Conservation (phyloP, 2,329 filamentous ascomycete genomes). For the Pyrenophora tritici-repentis region DNA sequence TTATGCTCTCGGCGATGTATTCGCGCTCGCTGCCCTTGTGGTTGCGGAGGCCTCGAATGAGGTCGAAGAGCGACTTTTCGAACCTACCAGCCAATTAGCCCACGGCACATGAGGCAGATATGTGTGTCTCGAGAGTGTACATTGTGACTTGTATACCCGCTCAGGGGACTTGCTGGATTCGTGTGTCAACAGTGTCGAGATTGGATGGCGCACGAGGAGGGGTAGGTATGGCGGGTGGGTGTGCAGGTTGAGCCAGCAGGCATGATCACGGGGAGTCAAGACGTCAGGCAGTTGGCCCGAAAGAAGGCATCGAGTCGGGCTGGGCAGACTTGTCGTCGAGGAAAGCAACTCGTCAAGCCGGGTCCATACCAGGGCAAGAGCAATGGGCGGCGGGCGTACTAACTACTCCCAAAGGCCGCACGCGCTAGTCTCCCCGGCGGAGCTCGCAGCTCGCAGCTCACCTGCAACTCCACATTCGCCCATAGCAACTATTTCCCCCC, state of each 20-base stretch:
- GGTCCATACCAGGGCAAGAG: background rate
- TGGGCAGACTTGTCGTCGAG: background rate
- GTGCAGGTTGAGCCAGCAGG: conserved; percentile 31
- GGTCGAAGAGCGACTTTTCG: conserved; percentile 98
- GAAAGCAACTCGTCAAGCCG: background rate
- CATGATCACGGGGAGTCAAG: conserved; percentile 38
- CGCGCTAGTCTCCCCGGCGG: conserved; percentile 26
- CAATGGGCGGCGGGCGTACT: conserved; percentile 16
- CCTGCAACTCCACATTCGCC: conserved; percentile 13
- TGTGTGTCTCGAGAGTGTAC: conserved; percentile 12
- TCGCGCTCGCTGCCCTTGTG: conserved; percentile 95
- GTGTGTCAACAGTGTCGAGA: conserved; percentile 18
- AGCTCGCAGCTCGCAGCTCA: conserved; percentile 12
- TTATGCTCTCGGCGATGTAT: conserved; percentile 90
- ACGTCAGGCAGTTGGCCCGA: conserved; percentile 16
- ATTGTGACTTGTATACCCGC: conserved; percentile 23
- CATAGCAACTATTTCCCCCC: conserved; percentile 5
- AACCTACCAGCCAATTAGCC: conserved; percentile 68
- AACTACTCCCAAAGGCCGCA: conserved; percentile 5
- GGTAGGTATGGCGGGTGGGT: conserved; percentile 31
- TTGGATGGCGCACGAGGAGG: conserved; percentile 28
- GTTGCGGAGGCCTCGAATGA: conserved; percentile 92
- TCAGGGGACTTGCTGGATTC: conserved; percentile 22
- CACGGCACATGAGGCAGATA: background rate
- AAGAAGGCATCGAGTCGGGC: conserved; percentile 1